Conservation (phyloP, 345 rosid genomes). For the Conringia planisiliqua region DNA sequence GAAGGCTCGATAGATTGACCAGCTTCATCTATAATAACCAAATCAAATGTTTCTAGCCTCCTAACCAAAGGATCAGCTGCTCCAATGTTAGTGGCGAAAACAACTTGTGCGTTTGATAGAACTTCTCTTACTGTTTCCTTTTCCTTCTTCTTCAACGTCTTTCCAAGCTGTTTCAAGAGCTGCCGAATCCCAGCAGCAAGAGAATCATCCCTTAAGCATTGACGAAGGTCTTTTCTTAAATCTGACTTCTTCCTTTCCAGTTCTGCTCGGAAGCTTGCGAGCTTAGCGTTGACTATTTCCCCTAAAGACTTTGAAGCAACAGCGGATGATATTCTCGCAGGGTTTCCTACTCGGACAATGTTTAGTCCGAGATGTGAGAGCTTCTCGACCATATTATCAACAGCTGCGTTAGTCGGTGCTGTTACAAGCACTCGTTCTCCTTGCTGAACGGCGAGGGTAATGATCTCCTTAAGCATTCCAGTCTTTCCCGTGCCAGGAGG, state of each 20-base stretch:
- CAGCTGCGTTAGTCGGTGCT: constrained; percentile 96
- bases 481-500: constrained; percentile 99
- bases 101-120: constrained; percentile 78
- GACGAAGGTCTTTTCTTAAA: constrained; percentile 77
- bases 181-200: constrained; percentile 96
- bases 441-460: constrained; percentile 67
- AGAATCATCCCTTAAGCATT: constrained; percentile 83
- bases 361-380: constrained; percentile 63
- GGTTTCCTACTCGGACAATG: constrained; percentile 91
- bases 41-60: constrained; percentile 71
- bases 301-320: constrained; percentile 87
- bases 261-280: constrained; percentile 60
- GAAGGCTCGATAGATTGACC: constrained; percentile 96
- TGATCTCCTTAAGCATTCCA: constrained; percentile 77
- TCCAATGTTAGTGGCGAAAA: constrained; percentile 91
- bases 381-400: constrained; percentile 95
- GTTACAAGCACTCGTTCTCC: constrained; percentile 95
- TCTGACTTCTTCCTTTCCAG: constrained; percentile 84
- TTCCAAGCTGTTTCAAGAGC: constrained; percentile 88
- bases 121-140: constrained; percentile 84
- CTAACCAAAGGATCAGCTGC: constrained; percentile 90
- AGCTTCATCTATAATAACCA: constrained; percentile 96
- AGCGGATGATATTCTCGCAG: constrained; percentile 81
- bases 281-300: constrained; percentile 75
- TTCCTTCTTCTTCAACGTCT: constrained; percentile 82